Evolutionary conservation across 805 yeast species (phyloP), one percentile per base, ranked within the genome.

Genomic region (Lachancea quebecensis): DNA sequence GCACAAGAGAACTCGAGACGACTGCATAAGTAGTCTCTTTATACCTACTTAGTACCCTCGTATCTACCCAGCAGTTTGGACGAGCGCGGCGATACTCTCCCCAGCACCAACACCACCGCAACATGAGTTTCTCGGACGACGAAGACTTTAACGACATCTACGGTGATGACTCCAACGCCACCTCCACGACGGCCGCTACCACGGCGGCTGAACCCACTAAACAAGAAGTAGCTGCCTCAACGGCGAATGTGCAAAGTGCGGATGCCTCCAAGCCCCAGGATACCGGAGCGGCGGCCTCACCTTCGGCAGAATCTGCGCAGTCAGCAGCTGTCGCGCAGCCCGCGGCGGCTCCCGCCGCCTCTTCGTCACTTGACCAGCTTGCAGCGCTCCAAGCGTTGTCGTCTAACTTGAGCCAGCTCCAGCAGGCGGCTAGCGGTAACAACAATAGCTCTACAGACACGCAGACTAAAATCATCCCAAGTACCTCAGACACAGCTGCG

Each of bases 61-160:
- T 44, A 38, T 44, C 47, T 44, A 44, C 37, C 39, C 49, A 48
- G 14, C 51, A 54, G 38, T 54, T 53, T 36, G 15, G 55, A 40
- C 6, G 48, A 44, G 7, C 38, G 40, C 14, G 39, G 27, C 35
- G 18, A 16, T 21, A 33, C 15, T 4, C 35, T 15, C 32, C 29
- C 27, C 34, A 47, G 32, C 39, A 41, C 10, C 38, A 12, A 37
- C 40, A 25, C 14, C 17, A 21, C n/a, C 43, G 7, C 48, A 66
- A 46, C 45, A 81, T 80, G 85, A 77, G 83, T 49, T 66, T 70
- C 46, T 77, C 83, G 50, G 95, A 88, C 68, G 96, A 89, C 70
- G 97, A 90, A 68, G 96, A 89, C 65, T 90, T 90, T 67, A 95
- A 89, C 68, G 96, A 90, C 65, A 86, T 90, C 68, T 90, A 90